A percentile compares a stretch with the other conserved stretches of the same genome.
phyloP scores from a whole-genome alignment of 129 eudicot genomes.

The Kitagawia praeruptora region DNA sequence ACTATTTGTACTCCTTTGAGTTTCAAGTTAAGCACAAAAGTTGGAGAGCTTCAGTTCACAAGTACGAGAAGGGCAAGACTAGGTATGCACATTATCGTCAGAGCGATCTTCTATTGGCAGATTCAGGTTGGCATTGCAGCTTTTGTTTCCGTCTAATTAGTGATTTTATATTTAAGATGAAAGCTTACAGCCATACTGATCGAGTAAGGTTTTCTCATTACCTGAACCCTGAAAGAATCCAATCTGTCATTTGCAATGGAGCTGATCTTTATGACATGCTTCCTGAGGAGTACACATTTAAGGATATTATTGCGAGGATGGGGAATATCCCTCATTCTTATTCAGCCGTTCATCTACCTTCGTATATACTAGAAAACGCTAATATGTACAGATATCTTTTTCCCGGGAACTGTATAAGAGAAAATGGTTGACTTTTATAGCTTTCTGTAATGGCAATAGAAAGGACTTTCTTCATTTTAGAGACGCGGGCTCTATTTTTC shows the following conservation, averaged over 20 bases:
- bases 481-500: not conserved
- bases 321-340: slow-evolving; percentile 38
- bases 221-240: slow-evolving; percentile 55
- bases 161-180: slow-evolving; percentile 60
- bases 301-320: slow-evolving; percentile 34
- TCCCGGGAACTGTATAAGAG: slow-evolving; percentile 53
- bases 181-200: slow-evolving; percentile 55
- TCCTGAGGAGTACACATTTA: slow-evolving; percentile 56
- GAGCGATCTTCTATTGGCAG: slow-evolving; percentile 39
- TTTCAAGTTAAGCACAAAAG: slow-evolving; percentile 28
- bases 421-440: slow-evolving; percentile 17
- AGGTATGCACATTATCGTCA: slow-evolving; percentile 52
- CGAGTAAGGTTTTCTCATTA: slow-evolving; percentile 41
- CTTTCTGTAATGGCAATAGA: not conserved
- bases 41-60: slow-evolving; percentile 60
- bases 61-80: slow-evolving; percentile 35
- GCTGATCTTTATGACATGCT: slow-evolving; percentile 57
- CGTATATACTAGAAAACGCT: slow-evolving; percentile 31
- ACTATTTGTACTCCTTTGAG: slow-evolving; percentile 52
- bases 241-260: slow-evolving; percentile 44
- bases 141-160: slow-evolving; percentile 43
- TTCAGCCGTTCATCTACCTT: slow-evolving; percentile 44
- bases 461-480: slow-evolving; percentile 4
- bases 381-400: slow-evolving; percentile 43
- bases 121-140: slow-evolving; percentile 71